These are phyloP conservation scores for Aspergillus proliferans DNA, from an alignment of 2,329 filamentous ascomycete species.

Conservation along the genomic window DNA sequence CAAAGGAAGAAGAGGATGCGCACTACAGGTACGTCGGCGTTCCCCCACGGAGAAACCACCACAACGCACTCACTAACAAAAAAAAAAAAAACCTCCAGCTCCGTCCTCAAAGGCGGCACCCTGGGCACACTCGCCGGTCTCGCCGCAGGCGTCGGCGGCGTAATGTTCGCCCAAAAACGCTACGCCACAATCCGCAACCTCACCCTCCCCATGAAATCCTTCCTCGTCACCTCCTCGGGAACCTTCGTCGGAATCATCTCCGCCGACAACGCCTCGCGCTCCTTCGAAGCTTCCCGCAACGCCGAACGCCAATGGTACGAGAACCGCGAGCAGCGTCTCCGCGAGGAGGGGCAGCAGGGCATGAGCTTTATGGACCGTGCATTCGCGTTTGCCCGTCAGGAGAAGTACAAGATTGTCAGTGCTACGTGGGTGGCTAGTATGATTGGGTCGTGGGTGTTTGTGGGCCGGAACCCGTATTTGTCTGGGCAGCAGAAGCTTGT, in stretches of 20 bases:
- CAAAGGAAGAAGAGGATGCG: constrained; percentile 80
- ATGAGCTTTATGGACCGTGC: constrained; percentile 57
- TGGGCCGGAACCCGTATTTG: constrained; percentile 71
- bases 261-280: constrained; percentile 68
- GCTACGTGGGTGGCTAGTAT: constrained; percentile 76
- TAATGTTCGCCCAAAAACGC: constrained; percentile 61
- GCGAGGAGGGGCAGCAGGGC: constrained; percentile 48
- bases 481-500: constrained; percentile 79
- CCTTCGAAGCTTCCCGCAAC: constrained; percentile 65
- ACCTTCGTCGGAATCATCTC: constrained; percentile 85
- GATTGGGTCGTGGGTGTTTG: constrained; percentile 65
- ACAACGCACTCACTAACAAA: constrained; percentile 14
- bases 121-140: constrained; percentile 67
- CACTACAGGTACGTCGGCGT: constrained; percentile 61
- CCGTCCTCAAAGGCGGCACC: constrained; percentile 72
- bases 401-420: constrained; percentile 83
- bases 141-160: constrained; percentile 59
- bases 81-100: constrained; percentile 32
- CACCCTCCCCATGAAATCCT: constrained; percentile 83
- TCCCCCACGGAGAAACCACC: constrained; percentile 2
- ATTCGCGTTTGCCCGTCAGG: constrained; percentile 66
- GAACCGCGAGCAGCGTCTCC: constrained; percentile 51
- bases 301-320: constrained; percentile 62
- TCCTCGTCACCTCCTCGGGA: constrained; percentile 73
- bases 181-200: constrained; percentile 74